Conservation (phyloP, 2,329 filamentous ascomycete genomes). For the Penicillium hesseltinei region DNA sequence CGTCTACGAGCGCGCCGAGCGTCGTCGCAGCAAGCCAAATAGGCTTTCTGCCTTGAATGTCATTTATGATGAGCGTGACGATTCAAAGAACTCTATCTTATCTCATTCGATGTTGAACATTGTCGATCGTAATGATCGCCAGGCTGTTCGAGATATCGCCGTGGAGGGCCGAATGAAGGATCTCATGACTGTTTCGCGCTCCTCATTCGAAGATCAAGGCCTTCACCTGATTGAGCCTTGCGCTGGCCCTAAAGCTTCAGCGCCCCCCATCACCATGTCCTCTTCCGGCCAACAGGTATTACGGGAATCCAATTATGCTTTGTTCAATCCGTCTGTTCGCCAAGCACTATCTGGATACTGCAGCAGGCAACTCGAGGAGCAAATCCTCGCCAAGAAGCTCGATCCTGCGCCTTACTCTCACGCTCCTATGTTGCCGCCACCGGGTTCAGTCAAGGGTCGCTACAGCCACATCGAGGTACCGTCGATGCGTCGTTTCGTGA, state of each 20-base stretch:
- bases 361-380: slow-evolving; percentile 63
- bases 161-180: slow-evolving; percentile 68
- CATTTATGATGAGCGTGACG: slow-evolving; percentile 63
- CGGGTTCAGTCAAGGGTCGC: slow-evolving; percentile 75
- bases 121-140: slow-evolving; percentile 64
- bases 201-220: slow-evolving; percentile 66
- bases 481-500: slow-evolving; percentile 96
- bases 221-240: slow-evolving; percentile 78
- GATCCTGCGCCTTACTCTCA: slow-evolving; percentile 54
- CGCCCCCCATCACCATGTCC: slow-evolving; percentile 79
- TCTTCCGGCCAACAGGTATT: slow-evolving; percentile 66
- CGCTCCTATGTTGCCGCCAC: slow-evolving; percentile 73
- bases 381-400: slow-evolving; percentile 70
- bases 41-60: slow-evolving; percentile 66
- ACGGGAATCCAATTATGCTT: slow-evolving; percentile 63
- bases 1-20: slow-evolving; percentile 70
- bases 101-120: slow-evolving; percentile 81
- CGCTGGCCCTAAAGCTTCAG: slow-evolving; percentile 72
- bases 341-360: slow-evolving; percentile 68
- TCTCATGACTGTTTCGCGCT: slow-evolving; percentile 74
- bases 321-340: slow-evolving; percentile 78
- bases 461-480: slow-evolving; percentile 92
- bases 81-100: slow-evolving; percentile 62
- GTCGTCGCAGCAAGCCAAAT: slow-evolving; percentile 52
- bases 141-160: slow-evolving; percentile 67